Evolutionary conservation across 768 basidiomycete species (phyloP).

Genomic region (Mycena galericulata): DNA sequence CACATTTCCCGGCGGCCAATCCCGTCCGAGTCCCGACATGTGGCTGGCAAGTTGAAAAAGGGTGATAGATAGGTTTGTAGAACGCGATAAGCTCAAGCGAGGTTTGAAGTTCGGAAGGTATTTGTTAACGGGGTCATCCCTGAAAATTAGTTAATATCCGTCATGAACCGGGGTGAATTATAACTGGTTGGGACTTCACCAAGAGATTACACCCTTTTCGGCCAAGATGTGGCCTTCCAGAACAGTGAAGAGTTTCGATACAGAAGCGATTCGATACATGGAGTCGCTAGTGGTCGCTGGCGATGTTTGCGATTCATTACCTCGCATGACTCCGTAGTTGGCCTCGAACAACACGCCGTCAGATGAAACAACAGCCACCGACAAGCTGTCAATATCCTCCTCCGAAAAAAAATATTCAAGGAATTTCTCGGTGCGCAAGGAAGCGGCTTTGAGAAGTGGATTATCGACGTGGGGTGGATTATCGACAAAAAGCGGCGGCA

Average conservation of each 20-base stretch:
- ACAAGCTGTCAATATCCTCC: constrained; percentile 54
- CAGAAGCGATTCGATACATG: constrained; percentile 54
- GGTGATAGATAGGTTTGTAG: constrained; percentile 34
- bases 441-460: not conserved
- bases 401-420: constrained; percentile 29
- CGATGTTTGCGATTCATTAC: constrained; percentile 44
- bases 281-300: constrained; percentile 44
- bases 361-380: constrained; percentile 53
- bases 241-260: constrained; percentile 52
- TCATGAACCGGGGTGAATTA: not conserved
- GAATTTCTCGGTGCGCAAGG: not conserved
- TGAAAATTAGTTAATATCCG: constrained; percentile 22
- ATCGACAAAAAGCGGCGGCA: constrained; percentile 40
- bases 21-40: constrained; percentile 16
- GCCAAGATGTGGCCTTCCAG: constrained; percentile 52
- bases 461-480: constrained; percentile 33
- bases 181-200: constrained; percentile 34
- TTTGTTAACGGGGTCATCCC: constrained; percentile 54
- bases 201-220: constrained; percentile 46
- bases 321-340: constrained; percentile 47
- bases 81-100: not conserved
- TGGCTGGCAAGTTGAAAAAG: constrained; percentile 41
- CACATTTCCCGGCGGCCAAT: constrained; percentile 38
- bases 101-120: constrained; percentile 44
- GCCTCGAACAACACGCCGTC: constrained; percentile 49